phyloP scores from a whole-genome alignment of 2,329 filamentous ascomycete species.

The Ceratocystis diversiconidia region DNA sequence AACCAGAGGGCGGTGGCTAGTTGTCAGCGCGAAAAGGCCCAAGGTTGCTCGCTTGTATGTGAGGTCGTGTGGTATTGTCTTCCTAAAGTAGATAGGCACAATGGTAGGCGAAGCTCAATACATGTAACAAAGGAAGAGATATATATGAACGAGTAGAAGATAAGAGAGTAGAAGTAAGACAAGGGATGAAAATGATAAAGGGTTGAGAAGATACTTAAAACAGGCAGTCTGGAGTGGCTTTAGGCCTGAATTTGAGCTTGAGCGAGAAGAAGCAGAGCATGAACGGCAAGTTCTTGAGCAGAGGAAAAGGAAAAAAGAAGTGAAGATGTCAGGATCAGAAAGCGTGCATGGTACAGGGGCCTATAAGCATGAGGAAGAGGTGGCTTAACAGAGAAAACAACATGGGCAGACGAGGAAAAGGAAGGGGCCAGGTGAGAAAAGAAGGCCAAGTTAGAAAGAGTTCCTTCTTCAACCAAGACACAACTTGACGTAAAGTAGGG shows the following conservation, averaged over 20 bases:
- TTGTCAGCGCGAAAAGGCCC: too few relatives aligned
- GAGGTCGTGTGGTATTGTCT: too few relatives aligned
- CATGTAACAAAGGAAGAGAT: too few relatives aligned
- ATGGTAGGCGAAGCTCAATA: too few relatives aligned
- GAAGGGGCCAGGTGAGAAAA: background rate
- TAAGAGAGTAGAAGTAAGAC: background rate
- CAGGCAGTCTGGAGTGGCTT: background rate
- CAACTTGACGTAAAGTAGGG: too few relatives aligned
- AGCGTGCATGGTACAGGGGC: background rate
- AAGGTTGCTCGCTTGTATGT: too few relatives aligned
- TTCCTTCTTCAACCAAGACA: background rate
- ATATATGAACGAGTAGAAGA: background rate
- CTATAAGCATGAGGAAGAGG: background rate
- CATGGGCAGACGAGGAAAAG: background rate
- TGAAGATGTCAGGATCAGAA: background rate
- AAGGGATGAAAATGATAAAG: background rate
- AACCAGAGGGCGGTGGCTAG: too few relatives aligned
- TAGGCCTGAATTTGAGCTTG: background rate
- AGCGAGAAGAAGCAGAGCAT: background rate
- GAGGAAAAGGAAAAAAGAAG: background rate
- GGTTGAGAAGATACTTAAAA: background rate
- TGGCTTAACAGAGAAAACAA: background rate
- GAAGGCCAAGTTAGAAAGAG: background rate
- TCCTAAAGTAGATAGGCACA: too few relatives aligned
- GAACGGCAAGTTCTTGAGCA: background rate